Percentiles rank a stretch among this genome's conserved stretches.
These are phyloP conservation scores for Botrytis sinoallii DNA, from an alignment of 2,329 filamentous ascomycete genomes.

Conservation along the genomic window DNA sequence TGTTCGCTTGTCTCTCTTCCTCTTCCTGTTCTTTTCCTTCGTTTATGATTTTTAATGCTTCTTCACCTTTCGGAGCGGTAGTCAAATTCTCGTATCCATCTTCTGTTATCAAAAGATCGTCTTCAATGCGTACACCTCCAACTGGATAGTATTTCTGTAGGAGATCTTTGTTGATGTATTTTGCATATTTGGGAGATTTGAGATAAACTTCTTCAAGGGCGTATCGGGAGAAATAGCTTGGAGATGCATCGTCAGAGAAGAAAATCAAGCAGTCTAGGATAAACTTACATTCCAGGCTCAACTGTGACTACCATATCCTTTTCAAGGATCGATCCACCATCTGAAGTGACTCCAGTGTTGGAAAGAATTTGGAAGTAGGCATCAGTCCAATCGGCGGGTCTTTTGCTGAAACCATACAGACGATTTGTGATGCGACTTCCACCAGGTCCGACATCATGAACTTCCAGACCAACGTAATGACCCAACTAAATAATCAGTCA, in stretches of 20 bases:
- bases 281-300: conserved; percentile 66
- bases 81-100: conserved; percentile 82
- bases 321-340: conserved; percentile 42
- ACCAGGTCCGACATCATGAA: conserved; percentile 55
- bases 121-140: conserved; percentile 90
- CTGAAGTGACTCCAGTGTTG: conserved; percentile 2
- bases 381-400: conserved; percentile 18
- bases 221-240: conserved; percentile 69
- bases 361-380: conserved; percentile 25
- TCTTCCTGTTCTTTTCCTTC: conserved; percentile 21
- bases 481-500: conserved; percentile 19
- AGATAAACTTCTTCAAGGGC: conserved; percentile 70
- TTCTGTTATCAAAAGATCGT: conserved; percentile 78
- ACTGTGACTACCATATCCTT: conserved; percentile 72
- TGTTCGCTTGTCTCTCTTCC: conserved; percentile 1
- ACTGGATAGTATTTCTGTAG: conserved; percentile 71
- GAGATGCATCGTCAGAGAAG: conserved; percentile 6
- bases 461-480: conserved; percentile 62
- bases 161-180: conserved; percentile 62
- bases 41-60: conserved; percentile 62
- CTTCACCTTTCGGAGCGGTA: conserved; percentile 70
- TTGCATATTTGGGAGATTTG: conserved; percentile 53
- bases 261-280: neutral
- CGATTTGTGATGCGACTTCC: conserved; percentile 35
- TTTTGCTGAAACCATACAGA: conserved; percentile 28